A percentile compares a stretch with the other conserved stretches of the same genome.
These are phyloP conservation scores for Dendrobium huoshanense DNA, from an alignment of 106 monocot genomes.

Conservation along the genomic window DNA sequence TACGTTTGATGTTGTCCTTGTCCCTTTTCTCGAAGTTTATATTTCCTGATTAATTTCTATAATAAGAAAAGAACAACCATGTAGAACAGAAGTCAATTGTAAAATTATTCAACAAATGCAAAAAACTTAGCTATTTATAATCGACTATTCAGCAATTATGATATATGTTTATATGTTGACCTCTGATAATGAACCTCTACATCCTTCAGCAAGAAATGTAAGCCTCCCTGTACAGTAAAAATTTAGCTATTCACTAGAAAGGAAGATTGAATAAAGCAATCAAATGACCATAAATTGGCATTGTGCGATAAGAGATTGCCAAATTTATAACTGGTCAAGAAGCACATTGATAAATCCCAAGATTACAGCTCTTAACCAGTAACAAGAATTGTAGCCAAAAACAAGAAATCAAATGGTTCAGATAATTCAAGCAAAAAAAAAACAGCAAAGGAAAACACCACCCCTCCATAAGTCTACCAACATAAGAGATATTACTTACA, in stretches of 20 bases:
- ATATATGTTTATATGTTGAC: constrained; percentile 22
- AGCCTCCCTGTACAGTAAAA: constrained; percentile 60
- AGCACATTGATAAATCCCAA: not conserved
- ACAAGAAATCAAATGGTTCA: not conserved
- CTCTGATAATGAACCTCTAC: constrained; percentile 98
- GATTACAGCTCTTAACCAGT: not conserved
- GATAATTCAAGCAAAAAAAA: not conserved
- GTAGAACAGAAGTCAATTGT: not conserved
- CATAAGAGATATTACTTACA: not conserved
- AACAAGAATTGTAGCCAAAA: not conserved
- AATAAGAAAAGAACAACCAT: constrained; percentile 12
- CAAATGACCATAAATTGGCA: not conserved
- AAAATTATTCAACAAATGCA: not conserved
- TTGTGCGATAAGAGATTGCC: not conserved
- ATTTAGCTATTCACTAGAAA: not conserved
- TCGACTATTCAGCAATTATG: constrained; percentile 8
- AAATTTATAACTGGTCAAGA: not conserved
- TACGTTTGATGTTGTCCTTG: constrained; percentile 93
- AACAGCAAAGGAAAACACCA: not conserved
- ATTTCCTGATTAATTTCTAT: constrained; percentile 81
- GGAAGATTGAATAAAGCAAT: not conserved
- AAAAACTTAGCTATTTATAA: not conserved
- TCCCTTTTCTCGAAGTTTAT: constrained; percentile 73
- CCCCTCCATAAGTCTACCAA: not conserved
- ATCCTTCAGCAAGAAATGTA: constrained; percentile 98